These are phyloP conservation scores for Fusarium chaquense DNA, from an alignment of 2,329 filamentous ascomycete species.

Conservation along the genomic window DNA sequence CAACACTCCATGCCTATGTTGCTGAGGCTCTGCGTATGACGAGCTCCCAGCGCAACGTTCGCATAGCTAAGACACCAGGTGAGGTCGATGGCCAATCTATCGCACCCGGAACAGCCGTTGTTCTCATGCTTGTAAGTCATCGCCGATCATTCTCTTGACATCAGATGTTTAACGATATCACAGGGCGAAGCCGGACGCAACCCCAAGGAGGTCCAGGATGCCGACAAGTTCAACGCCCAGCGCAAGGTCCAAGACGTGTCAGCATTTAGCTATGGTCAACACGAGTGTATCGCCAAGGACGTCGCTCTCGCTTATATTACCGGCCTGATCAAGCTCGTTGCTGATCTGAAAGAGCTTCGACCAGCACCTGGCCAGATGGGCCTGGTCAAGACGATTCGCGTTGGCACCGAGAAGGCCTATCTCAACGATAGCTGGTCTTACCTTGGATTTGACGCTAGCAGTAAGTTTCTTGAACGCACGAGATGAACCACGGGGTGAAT, in stretches of 20 bases:
- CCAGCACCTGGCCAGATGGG: conserved; percentile 61
- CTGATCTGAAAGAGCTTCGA: conserved; percentile 59
- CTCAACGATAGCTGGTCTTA: conserved; percentile 63
- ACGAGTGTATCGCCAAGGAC: conserved; percentile 60
- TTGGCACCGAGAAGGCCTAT: conserved; percentile 57
- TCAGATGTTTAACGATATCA: conserved; percentile 21
- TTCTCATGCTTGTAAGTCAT: conserved; percentile 56
- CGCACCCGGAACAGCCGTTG: conserved; percentile 55
- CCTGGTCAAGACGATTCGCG: conserved; percentile 57
- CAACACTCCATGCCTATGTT: conserved; percentile 54
- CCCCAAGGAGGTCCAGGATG: conserved; percentile 52
- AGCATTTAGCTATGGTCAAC: conserved; percentile 60
- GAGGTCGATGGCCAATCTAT: conserved; percentile 56
- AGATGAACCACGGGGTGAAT: fast-evolving
- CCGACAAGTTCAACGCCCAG: conserved; percentile 57
- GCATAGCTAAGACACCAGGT: conserved; percentile 50
- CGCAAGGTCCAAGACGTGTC: conserved; percentile 57
- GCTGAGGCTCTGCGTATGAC: conserved; percentile 57
- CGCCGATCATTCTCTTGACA: fast-evolving
- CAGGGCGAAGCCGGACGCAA: conserved; percentile 57
- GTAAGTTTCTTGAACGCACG: conserved; percentile 51
- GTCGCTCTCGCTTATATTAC: conserved; percentile 56
- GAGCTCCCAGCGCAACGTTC: conserved; percentile 55
- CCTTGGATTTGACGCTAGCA: conserved; percentile 58
- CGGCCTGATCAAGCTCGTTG: conserved; percentile 58